Evolutionary conservation across 2,329 filamentous ascomycete species (phyloP).

Genomic region (Talaromyces sp.): DNA sequence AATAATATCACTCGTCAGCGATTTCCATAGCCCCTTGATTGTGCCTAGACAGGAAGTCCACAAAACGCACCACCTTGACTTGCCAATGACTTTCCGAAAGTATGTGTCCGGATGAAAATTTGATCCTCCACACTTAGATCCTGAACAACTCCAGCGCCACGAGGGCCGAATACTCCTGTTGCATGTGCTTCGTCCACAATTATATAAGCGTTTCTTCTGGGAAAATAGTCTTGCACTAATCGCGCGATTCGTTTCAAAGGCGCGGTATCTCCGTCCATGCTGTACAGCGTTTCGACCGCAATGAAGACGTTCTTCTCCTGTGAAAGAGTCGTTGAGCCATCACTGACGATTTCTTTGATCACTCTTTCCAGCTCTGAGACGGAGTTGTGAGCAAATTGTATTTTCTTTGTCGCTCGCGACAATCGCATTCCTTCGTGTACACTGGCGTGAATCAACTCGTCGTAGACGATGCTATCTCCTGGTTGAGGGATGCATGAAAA

Average conservation of each 20-base stretch:
- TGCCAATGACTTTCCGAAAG: conserved; percentile 53
- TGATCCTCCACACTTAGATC: conserved; percentile 49
- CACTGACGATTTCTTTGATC: conserved; percentile 30
- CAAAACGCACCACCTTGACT: conserved; percentile 62
- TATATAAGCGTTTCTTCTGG: conserved; percentile 54
- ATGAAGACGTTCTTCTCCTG: conserved; percentile 58
- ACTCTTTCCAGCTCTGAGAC: conserved; percentile 36
- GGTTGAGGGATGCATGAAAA: conserved; percentile 58
- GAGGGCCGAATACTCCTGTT: conserved; percentile 49
- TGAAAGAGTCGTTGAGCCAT: conserved; percentile 30
- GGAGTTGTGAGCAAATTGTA: conserved; percentile 50
- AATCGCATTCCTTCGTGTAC: conserved; percentile 72
- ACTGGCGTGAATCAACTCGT: conserved; percentile 73
- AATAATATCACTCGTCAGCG: conserved; percentile 1
- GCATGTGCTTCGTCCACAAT: conserved; percentile 57
- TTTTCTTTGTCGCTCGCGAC: conserved; percentile 51
- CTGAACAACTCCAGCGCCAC: conserved; percentile 50
- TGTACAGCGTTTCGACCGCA: conserved; percentile 69
- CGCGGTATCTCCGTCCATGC: conserved; percentile 76
- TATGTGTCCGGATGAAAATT: conserved; percentile 51
- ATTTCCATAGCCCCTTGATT: conserved; percentile 20
- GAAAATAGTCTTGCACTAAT: conserved; percentile 55
- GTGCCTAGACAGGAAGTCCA: neutral
- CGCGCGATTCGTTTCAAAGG: conserved; percentile 60
- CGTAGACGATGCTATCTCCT: conserved; percentile 64